Evolutionary conservation across 2,329 filamentous ascomycete species (phyloP), one percentile per base, ranked within the genome.

Genomic region (Myriosclerotinia curreyana): DNA sequence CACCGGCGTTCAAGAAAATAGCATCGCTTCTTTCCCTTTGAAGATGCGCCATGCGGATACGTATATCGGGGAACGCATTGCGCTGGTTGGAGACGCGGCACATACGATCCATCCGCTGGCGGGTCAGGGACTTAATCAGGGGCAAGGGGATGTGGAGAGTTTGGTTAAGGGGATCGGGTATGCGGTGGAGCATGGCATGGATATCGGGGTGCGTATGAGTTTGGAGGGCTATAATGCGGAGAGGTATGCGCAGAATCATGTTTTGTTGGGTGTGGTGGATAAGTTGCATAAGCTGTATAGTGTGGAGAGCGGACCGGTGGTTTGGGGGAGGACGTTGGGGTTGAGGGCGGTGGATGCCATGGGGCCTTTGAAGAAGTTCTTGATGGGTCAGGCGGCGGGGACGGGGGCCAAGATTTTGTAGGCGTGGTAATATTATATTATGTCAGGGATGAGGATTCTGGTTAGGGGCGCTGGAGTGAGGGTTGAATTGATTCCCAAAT

Each of bases 51-150:
- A 99, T 75, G 93, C 94, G n/a, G 91, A 96, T 73, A 92, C 91
- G 1, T 99, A 99, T 74, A 90, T 91, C 50, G 90, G 87, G 48
- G 92, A 96, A 72, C 88, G 95, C n/a, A 81, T 97, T 11, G 95
- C 93, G 0, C 84, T 99, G 1, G 86, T 99, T 44, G 95, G 95
- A 66, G 95, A 99, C 69, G 95, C 95, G 1, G 95, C 95, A 9
- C 95, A 99, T 75, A 96, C 93, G 1, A 87, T 96, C 69, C 95
- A 99, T 75, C 95, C 95, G 0, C 86, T 99, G 5, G 95, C 92
- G 1, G 95, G 95, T 0, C 95, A 98, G 76, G 95, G 95, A 1
- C 81, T 99, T 17, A 99, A 99, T 74, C 90, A 96, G 71, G 95
- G 95, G 1, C 88, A 98, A 68, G 92, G 86, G 22, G 95, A 99